Conservation (phyloP, 768 basidiomycete species). For the Lanmaoa pseudosensibilis region DNA sequence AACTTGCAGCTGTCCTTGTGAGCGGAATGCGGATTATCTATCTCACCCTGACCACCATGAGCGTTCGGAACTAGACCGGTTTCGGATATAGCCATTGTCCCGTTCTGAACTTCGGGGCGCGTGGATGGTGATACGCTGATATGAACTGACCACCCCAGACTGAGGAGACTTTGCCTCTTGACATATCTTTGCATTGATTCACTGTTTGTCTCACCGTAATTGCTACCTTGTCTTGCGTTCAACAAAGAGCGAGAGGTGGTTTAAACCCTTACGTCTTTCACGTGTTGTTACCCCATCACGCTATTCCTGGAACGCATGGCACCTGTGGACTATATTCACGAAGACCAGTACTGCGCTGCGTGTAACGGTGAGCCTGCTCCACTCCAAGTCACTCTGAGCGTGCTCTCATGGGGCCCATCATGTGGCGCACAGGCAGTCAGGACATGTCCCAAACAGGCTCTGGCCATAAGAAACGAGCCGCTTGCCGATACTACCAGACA, state of each 20-base stretch:
- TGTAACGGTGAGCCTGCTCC: conserved; percentile 17
- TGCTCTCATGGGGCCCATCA: conserved; percentile 7
- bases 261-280: conserved; percentile 12
- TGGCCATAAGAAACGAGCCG: conserved; percentile 9
- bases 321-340: conserved; percentile 13
- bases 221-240: conserved; percentile 38
- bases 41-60: conserved; percentile 12
- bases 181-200: conserved; percentile 14
- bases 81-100: conserved; percentile 38
- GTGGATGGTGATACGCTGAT: conserved; percentile 16
- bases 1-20: conserved; percentile 9
- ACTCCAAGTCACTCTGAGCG: not conserved
- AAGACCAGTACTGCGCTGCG: conserved; percentile 10
- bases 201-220: conserved; percentile 24
- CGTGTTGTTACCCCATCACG: not conserved
- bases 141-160: conserved; percentile 16
- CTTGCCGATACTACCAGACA: conserved; percentile 28
- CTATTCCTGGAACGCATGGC: conserved; percentile 9
- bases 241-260: conserved; percentile 29
- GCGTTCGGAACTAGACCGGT: conserved; percentile 37
- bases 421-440: conserved; percentile 12
- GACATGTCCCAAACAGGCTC: not conserved
- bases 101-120: conserved; percentile 19
- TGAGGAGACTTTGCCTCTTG: conserved; percentile 15
- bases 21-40: conserved; percentile 21